Evolutionary conservation across 805 yeast species (phyloP), one percentile per base, ranked within the genome.

Genomic region (Metschnikowia peoriensis): DNA sequence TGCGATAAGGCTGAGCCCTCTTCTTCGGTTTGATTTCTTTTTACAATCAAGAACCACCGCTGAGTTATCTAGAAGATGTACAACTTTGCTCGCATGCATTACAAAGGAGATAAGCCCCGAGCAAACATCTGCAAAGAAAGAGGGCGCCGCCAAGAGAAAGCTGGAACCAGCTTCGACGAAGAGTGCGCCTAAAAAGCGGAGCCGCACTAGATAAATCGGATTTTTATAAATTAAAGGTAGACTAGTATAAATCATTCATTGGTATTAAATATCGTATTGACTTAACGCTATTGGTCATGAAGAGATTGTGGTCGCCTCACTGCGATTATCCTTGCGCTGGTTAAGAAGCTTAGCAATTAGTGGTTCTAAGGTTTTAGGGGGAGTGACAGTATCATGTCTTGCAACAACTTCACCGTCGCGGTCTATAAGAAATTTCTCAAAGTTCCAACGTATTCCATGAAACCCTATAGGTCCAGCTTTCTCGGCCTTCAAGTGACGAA

Each of bases 1-100:
- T 54, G 85, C 86, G 29, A 84, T 93, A 40, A 76, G 89, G 52
- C 80, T 80, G 41, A 83, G 88, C 11, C 88, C 93, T 5, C 70
- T 89, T 64, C 91, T 93, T 72, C 82, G 90, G 59, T 86, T 89
- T 64, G 97, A 94, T 68, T 91, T 88, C 76, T 91, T 88, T 71
- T 80, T 94, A 63, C 87, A 88, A 59, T 84, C 91, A 50, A 79
- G 97, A 61, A 83, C 88, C 6, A 78, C 89, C 0, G 73, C 81
- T 3, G 99, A 94, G 68, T 72, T 94, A 38, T 79, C 86, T 7
- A 80, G 98, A 70, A 78, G 99, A 60, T 86, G 96, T 59, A 80
- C 82, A 49, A 88, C 97, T 1, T 74, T 94, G 59, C 72, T 94
- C 49, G 82, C 85, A 1, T 83, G 91, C 58, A 77, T 94, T 41